phyloP scores from a whole-genome alignment of 306 rosid genomes.

The Luffa aegyptiaca region DNA sequence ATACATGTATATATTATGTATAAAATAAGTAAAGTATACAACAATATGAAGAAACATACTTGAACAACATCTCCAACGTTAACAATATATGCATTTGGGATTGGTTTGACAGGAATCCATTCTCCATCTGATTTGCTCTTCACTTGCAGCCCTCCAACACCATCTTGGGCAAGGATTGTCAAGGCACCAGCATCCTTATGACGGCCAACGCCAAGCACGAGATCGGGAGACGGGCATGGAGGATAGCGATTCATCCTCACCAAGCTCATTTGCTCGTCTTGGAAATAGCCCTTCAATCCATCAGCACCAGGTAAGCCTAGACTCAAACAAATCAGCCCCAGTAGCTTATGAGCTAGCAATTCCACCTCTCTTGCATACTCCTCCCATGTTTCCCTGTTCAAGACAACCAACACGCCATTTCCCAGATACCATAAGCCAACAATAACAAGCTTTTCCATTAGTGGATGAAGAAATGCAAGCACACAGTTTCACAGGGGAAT shows the following conservation, averaged over 20 bases:
- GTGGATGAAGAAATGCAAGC: not conserved
- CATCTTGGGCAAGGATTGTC: conserved; percentile 70
- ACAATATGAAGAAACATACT: conserved; percentile 24
- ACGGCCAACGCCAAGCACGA: conserved; percentile 77
- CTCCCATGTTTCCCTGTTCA: conserved; percentile 43
- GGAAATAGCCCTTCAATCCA: conserved; percentile 33
- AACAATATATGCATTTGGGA: conserved; percentile 46
- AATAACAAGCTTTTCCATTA: not conserved
- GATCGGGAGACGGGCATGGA: conserved; percentile 55
- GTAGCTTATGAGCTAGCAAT: conserved; percentile 46
- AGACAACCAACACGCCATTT: not conserved
- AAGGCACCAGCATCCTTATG: conserved; percentile 75
- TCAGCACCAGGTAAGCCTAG: conserved; percentile 34
- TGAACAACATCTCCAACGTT: conserved; percentile 67
- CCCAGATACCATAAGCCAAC: not conserved
- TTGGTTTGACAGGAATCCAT: conserved; percentile 64
- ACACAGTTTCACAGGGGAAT: not conserved
- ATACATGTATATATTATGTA: not conserved
- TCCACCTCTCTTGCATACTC: conserved; percentile 51
- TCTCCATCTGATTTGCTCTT: conserved; percentile 46
- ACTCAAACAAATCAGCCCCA: conserved; percentile 49
- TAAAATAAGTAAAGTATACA: not conserved
- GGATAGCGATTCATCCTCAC: conserved; percentile 64
- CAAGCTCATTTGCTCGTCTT: conserved; percentile 35
- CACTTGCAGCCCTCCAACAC: conserved; percentile 62